phyloP scores from a whole-genome alignment of 2,329 filamentous ascomycete species.

The Coniochaeta pulveracea region DNA sequence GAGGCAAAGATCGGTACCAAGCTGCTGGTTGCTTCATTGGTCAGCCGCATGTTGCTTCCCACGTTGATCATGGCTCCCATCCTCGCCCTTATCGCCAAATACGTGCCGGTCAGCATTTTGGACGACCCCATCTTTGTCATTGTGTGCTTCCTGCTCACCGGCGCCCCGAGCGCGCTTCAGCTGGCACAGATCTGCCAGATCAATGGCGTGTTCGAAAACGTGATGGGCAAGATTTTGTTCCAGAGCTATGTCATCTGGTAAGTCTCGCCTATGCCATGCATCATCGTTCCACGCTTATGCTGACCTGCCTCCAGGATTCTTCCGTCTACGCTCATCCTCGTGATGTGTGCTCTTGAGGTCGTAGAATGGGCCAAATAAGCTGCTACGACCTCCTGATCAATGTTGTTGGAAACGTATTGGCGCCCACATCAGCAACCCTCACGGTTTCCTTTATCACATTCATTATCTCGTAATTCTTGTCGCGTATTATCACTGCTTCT shows the following conservation, averaged over 20 bases:
- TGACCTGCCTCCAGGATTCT: constrained; percentile 56
- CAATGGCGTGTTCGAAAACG: constrained; percentile 89
- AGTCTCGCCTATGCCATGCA: constrained; percentile 19
- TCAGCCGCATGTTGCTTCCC: constrained; percentile 87
- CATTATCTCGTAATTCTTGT: too few relatives aligned
- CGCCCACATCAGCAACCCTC: too few relatives aligned
- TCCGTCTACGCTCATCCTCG: constrained; percentile 80
- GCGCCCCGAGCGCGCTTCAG: constrained; percentile 86
- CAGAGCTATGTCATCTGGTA: constrained; percentile 95
- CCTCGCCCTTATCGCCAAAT: constrained; percentile 79
- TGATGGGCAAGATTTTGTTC: constrained; percentile 88
- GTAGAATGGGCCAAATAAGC: constrained; percentile 64
- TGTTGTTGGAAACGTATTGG: too few relatives aligned
- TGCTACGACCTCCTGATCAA: too few relatives aligned
- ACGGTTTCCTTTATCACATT: too few relatives aligned
- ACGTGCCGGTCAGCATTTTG: constrained; percentile 81
- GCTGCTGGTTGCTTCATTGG: constrained; percentile 72
- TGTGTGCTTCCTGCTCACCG: constrained; percentile 91
- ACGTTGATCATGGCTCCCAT: constrained; percentile 88
- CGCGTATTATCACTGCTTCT: too few relatives aligned
- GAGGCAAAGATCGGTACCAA: constrained; percentile 59
- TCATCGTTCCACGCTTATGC: constrained; percentile 6
- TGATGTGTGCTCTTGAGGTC: constrained; percentile 85
- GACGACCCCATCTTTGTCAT: constrained; percentile 98
- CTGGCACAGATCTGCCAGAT: constrained; percentile 97